Evolutionary conservation across 1,284 basidiomycete genomes (phyloP), one percentile per base, ranked within the genome.

Genomic region (Taiwanofungus camphoratus): DNA sequence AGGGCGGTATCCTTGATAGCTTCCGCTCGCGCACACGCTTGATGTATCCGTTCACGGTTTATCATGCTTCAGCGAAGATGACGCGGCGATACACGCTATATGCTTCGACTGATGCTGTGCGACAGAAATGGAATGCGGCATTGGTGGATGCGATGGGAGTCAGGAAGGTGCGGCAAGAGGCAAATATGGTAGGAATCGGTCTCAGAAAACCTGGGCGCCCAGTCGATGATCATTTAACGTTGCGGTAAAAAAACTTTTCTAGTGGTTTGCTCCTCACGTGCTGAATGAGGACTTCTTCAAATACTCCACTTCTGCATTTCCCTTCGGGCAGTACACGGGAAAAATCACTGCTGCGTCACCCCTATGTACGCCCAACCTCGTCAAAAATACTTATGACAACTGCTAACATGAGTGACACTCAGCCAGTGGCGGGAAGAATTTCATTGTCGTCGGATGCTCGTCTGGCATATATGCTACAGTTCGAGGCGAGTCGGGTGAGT

Each of bases 1-100:
- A 81, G 44, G 72, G 74, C 22, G 57, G 73, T 4, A 58, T 84
- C n/a, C 59, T 84, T 20, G 76, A 80, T 41, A 70, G 65, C 36
- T 63, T 83, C 35, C 69, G 77, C 48, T 68, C 66, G 26, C 63
- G 72, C 44, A 62, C 69, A 48, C 64, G 76, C 34, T 60, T 72
- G 21, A 63, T 87, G 57, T 89, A 77, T 56, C 87, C 87, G 0
- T 84, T 90, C 59, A 82, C 77, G 1, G 64, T 90, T 49, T 85
- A 77, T 58, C 87, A 90, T 49, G 79, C 80, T 0, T 70, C 74
- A 2, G 72, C 70, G 37, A 74, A 71, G 45, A 53, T 63, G 12
- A 66, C 63, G 34, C 70, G 86, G 29, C 65, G 78, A 45, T 90
- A 89, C 59, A 89, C 82, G 2, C 64, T 90, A 6, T 87, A 79